These are phyloP conservation scores for Linnemannia elongata DNA, from an alignment of 192 early-diverging fungal genomes.

Conservation along the genomic window DNA sequence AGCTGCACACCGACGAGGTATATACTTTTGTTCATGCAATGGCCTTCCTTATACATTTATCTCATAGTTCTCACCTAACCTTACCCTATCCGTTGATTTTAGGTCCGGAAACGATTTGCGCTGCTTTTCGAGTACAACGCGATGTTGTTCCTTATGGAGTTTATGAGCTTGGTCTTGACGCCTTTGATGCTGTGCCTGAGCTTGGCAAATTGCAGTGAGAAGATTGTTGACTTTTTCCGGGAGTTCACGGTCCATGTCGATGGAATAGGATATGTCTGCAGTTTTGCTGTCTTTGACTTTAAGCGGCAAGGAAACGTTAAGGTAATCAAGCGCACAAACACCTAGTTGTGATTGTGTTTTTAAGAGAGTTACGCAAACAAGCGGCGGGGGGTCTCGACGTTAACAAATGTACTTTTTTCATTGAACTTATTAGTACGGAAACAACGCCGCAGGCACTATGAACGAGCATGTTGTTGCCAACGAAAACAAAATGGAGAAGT, in stretches of 20 bases:
- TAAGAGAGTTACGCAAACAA: not conserved
- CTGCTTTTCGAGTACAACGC: constrained; percentile 86
- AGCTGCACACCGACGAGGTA: constrained; percentile 87
- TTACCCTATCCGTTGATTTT: not conserved
- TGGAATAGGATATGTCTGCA: constrained; percentile 94
- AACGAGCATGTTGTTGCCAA: constrained; percentile 79
- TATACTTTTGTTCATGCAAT: not conserved
- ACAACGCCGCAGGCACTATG: constrained; percentile 66
- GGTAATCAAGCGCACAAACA: constrained; percentile 45
- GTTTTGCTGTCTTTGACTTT: constrained; percentile 97
- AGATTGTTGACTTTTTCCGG: constrained; percentile 94
- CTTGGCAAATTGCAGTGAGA: constrained; percentile 79
- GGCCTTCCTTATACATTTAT: not conserved
- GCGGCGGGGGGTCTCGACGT: not conserved
- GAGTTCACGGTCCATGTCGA: constrained; percentile 95
- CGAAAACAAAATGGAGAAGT: constrained; percentile 98
- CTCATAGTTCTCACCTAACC: not conserved
- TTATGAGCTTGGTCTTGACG: constrained; percentile 83
- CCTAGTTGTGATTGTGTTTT: not conserved
- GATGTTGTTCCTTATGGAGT: constrained; percentile 83
- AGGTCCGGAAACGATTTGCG: constrained; percentile 85
- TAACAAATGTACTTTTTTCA: not conserved
- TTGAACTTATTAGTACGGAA: constrained; percentile 72
- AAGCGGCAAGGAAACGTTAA: constrained; percentile 88
- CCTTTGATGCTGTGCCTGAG: constrained; percentile 88